Conservation (phyloP, 2,329 filamentous ascomycete species). For the Exophiala xenobiotica region DNA sequence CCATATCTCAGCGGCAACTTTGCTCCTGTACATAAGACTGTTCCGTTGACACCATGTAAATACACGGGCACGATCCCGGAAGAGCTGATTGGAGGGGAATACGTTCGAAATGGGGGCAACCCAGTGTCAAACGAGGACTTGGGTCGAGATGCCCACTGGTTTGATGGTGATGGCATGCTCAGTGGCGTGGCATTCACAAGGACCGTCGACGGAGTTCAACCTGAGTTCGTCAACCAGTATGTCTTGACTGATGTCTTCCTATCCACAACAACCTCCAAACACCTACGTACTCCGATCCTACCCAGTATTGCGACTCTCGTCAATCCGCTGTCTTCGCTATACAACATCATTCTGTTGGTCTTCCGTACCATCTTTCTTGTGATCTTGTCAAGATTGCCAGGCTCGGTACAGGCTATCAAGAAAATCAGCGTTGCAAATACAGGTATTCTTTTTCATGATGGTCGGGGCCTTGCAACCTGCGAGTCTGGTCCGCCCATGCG, state of each 20-base stretch:
- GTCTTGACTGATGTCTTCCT: conserved; percentile 66
- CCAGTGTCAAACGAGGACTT: conserved; percentile 62
- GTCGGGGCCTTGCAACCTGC: conserved; percentile 66
- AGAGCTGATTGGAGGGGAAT: conserved; percentile 68
- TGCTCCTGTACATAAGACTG: conserved; percentile 60
- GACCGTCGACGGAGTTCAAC: conserved; percentile 47
- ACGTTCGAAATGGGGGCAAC: conserved; percentile 71
- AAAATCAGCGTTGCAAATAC: conserved; percentile 72
- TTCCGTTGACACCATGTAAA: conserved; percentile 56
- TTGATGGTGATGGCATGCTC: conserved; percentile 74
- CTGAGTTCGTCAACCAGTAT: conserved; percentile 69
- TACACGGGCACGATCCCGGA: conserved; percentile 60
- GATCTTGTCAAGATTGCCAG: conserved; percentile 57
- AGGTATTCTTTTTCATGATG: conserved; percentile 65
- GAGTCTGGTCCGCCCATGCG: conserved; percentile 70
- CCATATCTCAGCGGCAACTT: conserved; percentile 67
- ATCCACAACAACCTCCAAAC: conserved; percentile 50
- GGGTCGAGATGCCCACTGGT: conserved; percentile 67
- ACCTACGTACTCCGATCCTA: conserved; percentile 57
- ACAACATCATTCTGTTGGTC: conserved; percentile 53
- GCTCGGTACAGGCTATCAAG: conserved; percentile 58
- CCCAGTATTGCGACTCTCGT: conserved; percentile 68
- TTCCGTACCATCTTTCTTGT: conserved; percentile 59
- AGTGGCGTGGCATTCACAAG: conserved; percentile 63
- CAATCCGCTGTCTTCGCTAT: conserved; percentile 55